These are phyloP conservation scores for Nitzschia sp. DNA, from an alignment of 108 stramenopile genomes.

Conservation along the genomic window DNA sequence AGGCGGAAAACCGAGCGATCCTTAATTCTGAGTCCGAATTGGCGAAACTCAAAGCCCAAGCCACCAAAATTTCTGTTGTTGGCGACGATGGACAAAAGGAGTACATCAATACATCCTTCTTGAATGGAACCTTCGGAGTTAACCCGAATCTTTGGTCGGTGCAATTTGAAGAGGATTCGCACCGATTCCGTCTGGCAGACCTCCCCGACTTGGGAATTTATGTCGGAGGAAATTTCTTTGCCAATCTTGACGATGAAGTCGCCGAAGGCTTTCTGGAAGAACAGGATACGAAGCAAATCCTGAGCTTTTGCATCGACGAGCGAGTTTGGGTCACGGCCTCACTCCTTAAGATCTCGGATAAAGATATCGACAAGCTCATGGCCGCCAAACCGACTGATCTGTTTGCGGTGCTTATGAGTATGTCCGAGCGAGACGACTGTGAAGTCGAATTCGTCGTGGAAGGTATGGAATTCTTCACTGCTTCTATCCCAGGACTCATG, in stretches of 20 bases:
- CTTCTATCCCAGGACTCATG: neutral
- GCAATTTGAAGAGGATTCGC: neutral
- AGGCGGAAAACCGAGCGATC: no score
- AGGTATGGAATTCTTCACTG: neutral
- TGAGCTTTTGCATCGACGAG: neutral
- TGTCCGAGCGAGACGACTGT: neutral
- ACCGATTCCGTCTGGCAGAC: neutral
- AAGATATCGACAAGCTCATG: conserved; percentile 2
- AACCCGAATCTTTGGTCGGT: neutral
- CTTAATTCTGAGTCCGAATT: no score
- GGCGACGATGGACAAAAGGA: neutral
- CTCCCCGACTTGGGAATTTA: neutral
- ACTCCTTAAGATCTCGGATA: neutral
- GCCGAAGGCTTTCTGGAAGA: conserved; percentile 1
- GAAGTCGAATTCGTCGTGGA: neutral
- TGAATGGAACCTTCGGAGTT: neutral
- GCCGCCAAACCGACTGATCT: neutral
- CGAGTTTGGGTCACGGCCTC: neutral
- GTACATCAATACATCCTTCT: neutral
- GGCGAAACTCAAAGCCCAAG: neutral
- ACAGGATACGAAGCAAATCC: neutral
- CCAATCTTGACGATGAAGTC: neutral
- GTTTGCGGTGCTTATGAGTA: neutral
- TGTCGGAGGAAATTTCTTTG: neutral
- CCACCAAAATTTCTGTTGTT: neutral